Evolutionary conservation across 352 stramenopile genomes (phyloP), one percentile per base, ranked within the genome.

Genomic region (Phytopythium boreale): DNA sequence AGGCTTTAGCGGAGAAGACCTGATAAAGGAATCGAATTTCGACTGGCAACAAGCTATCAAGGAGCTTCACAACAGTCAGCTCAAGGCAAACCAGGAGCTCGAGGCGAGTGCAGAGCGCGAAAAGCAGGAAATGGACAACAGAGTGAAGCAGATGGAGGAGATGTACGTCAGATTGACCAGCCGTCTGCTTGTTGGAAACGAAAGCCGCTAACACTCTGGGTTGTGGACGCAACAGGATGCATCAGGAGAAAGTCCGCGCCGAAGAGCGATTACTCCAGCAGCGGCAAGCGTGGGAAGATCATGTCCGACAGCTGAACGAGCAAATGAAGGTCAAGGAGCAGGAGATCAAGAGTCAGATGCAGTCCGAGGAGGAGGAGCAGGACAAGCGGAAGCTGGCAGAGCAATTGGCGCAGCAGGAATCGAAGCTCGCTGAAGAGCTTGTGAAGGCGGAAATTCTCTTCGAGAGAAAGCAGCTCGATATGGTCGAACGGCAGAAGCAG

Each of bases 11-110:
- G 6, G 47, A 2, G 78, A 80, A 15, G 72, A 82, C 12, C 44
- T 84, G 14, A 61, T 71, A 3, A 71, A 66, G 37, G 80, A 91
- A 56, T 88, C 75, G 1, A 72, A 71, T 11, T 88, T 82, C 39
- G 82, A 93, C 58, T 93, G 85, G 82, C 84, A 93, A 47, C 73
- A 86, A 31, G 83, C 84, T 2, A 88, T 92, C 74, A 87, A 88
- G 57, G 89, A 97, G 64, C 69, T 96, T 1, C 95, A 96, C 63
- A 82, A 73, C 47, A 80, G 72, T 22, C 83, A 96, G 57, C 75
- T 93, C 37, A 77, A 84, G 63, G 72, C 69, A 0, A 84, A 81
- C 11, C 60, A 87, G 12, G 82, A 90, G 31, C 67, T 84, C 14
- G 80, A 88, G 62, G 75, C 61, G 4, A 67, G 84, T 22, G 84